phyloP scores from a whole-genome alignment of 495 filamentous ascomycete species.

The Podospora appendiculata region DNA sequence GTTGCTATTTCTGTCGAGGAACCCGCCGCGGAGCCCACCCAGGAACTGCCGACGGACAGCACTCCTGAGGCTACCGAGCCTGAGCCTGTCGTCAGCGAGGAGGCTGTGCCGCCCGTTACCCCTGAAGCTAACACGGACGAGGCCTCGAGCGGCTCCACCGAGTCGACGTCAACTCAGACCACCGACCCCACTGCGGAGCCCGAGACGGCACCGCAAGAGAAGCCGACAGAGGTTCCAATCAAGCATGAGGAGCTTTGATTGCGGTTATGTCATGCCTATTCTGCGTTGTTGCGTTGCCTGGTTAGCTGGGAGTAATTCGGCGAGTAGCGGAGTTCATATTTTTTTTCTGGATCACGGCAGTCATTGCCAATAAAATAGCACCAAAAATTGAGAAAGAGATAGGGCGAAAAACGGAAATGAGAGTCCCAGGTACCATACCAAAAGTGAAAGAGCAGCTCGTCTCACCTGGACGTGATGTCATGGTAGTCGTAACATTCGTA shows the following conservation, averaged over 20 bases:
- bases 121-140: slow-evolving; percentile 28
- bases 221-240: slow-evolving; percentile 10
- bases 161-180: slow-evolving; percentile 17
- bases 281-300: neutral
- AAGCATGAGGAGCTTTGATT: slow-evolving; percentile 39
- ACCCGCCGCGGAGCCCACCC: slow-evolving; percentile 22
- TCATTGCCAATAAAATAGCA: neutral
- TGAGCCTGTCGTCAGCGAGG: slow-evolving; percentile 11
- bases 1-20: slow-evolving; percentile 52
- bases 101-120: slow-evolving; percentile 24
- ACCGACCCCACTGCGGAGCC: slow-evolving; percentile 22
- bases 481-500: slow-evolving; percentile 7
- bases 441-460: slow-evolving; percentile 4
- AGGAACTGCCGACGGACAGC: slow-evolving; percentile 26
- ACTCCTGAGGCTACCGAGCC: slow-evolving; percentile 34
- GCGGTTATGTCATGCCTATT: neutral
- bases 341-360: neutral
- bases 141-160: slow-evolving; percentile 16
- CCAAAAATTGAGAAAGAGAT: neutral
- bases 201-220: slow-evolving; percentile 13
- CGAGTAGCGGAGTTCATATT: neutral
- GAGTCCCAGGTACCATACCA: neutral
- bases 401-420: neutral
- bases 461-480: slow-evolving; percentile 6
- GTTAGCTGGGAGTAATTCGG: neutral